Conservation (phyloP, 176 grass and related monocot species). For the Poa pratensis region DNA sequence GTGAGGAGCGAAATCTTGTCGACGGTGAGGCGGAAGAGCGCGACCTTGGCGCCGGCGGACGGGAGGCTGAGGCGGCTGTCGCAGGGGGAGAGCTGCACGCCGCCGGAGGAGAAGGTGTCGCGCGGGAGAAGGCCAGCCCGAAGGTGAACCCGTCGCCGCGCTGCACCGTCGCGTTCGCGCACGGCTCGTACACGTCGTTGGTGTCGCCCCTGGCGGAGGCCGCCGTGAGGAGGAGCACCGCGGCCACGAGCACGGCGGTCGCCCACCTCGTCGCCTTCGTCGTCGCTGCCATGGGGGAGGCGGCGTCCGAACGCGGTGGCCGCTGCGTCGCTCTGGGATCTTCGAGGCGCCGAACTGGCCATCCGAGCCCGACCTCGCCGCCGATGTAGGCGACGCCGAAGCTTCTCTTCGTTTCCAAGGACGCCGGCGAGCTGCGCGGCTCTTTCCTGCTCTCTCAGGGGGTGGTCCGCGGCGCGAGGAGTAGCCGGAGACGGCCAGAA, state of each 20-base stretch:
- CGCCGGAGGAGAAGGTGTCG: constrained; percentile 68
- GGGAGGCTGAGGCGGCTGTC: constrained; percentile 68
- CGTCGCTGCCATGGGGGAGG: constrained; percentile 35
- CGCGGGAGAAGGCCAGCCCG: constrained; percentile 70
- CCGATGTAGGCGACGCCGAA: no score
- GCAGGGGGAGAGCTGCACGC: constrained; percentile 82
- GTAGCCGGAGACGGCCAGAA: no score
- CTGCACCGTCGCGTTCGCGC: constrained; percentile 68
- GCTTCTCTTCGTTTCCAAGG: no score
- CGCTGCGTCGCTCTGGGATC: no score
- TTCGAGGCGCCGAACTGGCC: no score
- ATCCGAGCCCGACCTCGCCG: no score
- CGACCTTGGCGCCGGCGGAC: constrained; percentile 41
- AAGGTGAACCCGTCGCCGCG: constrained; percentile 88
- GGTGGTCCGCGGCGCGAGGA: no score
- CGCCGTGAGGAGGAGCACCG: constrained; percentile 1
- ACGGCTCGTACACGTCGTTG: constrained; percentile 79
- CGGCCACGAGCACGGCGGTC: no score
- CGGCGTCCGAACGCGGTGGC: no score
- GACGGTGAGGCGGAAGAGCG: constrained; percentile 78
- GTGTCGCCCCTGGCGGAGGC: constrained; percentile 40
- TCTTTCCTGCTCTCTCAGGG: no score
- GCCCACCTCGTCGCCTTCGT: background rate
- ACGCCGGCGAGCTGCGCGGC: no score
- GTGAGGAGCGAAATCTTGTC: constrained; percentile 97